These are phyloP conservation scores for Cryptosporidium sp. DNA, from an alignment of 169 alveolate genomes.

Conservation along the genomic window DNA sequence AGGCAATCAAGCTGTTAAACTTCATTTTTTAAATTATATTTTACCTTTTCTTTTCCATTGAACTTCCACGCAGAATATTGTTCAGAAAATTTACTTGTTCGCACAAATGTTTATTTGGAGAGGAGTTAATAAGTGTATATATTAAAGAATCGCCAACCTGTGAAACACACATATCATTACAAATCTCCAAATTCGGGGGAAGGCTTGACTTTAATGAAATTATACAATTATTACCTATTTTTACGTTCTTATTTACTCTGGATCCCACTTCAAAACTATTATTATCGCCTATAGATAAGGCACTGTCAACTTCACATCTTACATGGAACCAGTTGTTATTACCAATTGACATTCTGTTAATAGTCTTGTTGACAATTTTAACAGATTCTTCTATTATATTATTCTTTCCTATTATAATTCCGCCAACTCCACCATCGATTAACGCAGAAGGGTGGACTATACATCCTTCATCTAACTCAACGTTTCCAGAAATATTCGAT, in stretches of 20 bases:
- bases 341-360: constrained; percentile 12
- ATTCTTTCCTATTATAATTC: constrained; percentile 34
- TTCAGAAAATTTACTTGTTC: constrained; percentile 50
- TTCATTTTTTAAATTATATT: background rate
- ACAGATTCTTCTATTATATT: constrained; percentile 60
- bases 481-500: constrained; percentile 38
- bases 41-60: constrained; percentile 57
- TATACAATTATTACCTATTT: constrained; percentile 24
- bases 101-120: constrained; percentile 12
- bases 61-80: constrained; percentile 70
- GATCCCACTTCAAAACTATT: constrained; percentile 48
- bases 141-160: background rate
- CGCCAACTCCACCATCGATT: constrained; percentile 58
- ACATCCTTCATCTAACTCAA: constrained; percentile 66
- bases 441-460: constrained; percentile 56
- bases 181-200: constrained; percentile 8
- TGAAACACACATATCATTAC: background rate
- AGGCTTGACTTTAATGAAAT: constrained; percentile 17
- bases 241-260: constrained; percentile 8
- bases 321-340: constrained; percentile 64
- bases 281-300: constrained; percentile 35
- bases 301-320: constrained; percentile 8
- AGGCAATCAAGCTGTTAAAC: background rate
- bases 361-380: constrained; percentile 21
- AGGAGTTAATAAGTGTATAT: background rate